Base-by-base conservation (phyloP, 768 basidiomycete genomes). In the Tulasnella sp. region DNA sequence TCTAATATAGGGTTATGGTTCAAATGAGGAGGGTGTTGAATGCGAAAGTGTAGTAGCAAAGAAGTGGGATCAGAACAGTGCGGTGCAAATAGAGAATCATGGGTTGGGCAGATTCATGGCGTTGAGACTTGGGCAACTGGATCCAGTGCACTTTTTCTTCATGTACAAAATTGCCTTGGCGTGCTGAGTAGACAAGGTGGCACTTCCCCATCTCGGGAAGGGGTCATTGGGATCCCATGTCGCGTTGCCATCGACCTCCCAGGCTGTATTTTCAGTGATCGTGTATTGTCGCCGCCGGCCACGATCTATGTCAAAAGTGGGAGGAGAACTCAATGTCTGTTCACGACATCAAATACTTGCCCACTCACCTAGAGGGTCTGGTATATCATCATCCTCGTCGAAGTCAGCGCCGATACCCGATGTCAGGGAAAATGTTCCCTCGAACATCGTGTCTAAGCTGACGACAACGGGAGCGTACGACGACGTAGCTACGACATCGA, bases 141-240 rank as follows among this genome's bases (percentile, higher is more conserved):
- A 40, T 32, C 59, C 62, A 2, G 64, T 37, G 62, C 71, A 72
- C 8, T 72, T 37, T 32, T 64, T 66, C 39, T 72, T 47, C 22
- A 72, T 59, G 41, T 72, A 72, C 22, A 72, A 34, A 16, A 40
- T 44, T 8, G 71, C 71, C 34, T 66, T 72, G 34, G 71, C 71
- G 36, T 63, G 62, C 62, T 72, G 62, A 14, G 71, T 72, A 12
- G 36, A n/a, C 40, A 72, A 19, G 29, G n/a, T 72, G 5, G 44
- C 71, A 26, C 62, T 64, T 39, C 71, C 62, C 64, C 8, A n/a
- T 40, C 67, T 29, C 36, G 36, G 71, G 62, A 36, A 62, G 22
- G 64, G 44, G 32, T 29, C 8, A 41, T 32, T 34, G 39, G 71
- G 34, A 64, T 36, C 37, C 71, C 71, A 72, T 19, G 26, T 19